Percentiles rank a stretch among this genome's conserved stretches.
Evolutionary conservation across 257 asterid species (phyloP).

Genomic region (Forsythia suspensa): DNA sequence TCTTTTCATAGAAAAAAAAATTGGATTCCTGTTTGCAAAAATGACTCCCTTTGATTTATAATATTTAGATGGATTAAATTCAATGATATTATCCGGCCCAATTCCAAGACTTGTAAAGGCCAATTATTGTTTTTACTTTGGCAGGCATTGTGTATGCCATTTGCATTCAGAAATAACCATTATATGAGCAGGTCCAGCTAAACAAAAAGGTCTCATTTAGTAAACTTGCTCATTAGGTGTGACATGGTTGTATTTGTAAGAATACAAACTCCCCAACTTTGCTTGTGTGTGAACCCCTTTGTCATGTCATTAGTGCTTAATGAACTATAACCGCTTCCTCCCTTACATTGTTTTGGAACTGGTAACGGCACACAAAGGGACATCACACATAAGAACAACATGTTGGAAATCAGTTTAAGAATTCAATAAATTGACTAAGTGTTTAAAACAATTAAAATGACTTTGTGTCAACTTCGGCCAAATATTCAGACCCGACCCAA

Average conservation of each 20-base stretch:
- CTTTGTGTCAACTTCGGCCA: no score
- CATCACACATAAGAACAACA: not conserved
- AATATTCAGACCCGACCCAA: no score
- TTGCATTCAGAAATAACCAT: not conserved
- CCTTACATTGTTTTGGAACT: not conserved
- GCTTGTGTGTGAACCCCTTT: not conserved
- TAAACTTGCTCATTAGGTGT: constrained; percentile 1
- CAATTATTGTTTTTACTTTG: constrained; percentile 2
- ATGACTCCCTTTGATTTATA: not conserved
- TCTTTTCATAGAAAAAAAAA: no score
- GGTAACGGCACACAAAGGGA: not conserved
- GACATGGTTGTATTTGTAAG: not conserved
- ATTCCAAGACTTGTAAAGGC: constrained; percentile 3
- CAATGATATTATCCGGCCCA: no score
- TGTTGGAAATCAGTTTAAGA: no score
- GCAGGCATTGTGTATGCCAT: not conserved
- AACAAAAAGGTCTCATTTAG: not conserved
- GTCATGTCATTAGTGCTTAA: not conserved
- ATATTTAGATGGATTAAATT: not conserved
- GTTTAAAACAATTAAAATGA: no score
- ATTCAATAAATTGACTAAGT: no score
- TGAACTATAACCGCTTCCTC: not conserved
- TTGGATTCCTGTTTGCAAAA: not conserved
- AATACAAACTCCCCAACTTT: not conserved
- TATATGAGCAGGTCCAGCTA: constrained; percentile 4